phyloP scores from a whole-genome alignment of 495 filamentous ascomycete species.

The Evernia prunastri region DNA sequence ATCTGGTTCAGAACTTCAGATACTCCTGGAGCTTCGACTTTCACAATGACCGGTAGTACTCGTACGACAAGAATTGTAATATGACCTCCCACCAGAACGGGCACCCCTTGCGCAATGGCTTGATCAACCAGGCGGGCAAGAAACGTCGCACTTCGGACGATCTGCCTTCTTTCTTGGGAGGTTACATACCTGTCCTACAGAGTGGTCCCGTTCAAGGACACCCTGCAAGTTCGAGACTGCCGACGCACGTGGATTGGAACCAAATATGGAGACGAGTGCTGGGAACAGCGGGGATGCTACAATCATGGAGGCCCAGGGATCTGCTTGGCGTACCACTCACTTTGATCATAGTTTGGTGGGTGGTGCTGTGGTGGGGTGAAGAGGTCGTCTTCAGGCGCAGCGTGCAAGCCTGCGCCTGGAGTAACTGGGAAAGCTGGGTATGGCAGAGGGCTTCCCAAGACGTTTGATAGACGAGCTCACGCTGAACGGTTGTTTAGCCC shows the following conservation, averaged over 20 bases:
- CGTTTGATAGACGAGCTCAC: neutral
- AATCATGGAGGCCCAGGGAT: conserved; percentile 14
- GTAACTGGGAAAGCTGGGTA: conserved; percentile 89
- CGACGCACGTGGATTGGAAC: neutral
- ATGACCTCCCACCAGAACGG: conserved; percentile 17
- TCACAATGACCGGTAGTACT: conserved; percentile 6
- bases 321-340: conserved; percentile 49
- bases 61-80: neutral
- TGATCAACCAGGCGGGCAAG: conserved; percentile 17
- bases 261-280: conserved; percentile 1
- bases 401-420: conserved; percentile 72
- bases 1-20: neutral
- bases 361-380: conserved; percentile 83
- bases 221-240: neutral
- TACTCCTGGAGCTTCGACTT: neutral
- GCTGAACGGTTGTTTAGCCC: conserved; percentile 47
- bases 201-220: conserved; percentile 8
- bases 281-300: neutral
- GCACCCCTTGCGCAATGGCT: conserved; percentile 16
- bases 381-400: conserved; percentile 62
- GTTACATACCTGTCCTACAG: conserved; percentile 20
- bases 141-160: conserved; percentile 23
- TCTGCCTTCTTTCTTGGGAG: conserved; percentile 11
- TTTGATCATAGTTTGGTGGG: conserved; percentile 66
- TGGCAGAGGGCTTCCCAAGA: conserved; percentile 28